Base-by-base conservation (phyloP, 805 yeast species). In the Saturnispora sekii region DNA sequence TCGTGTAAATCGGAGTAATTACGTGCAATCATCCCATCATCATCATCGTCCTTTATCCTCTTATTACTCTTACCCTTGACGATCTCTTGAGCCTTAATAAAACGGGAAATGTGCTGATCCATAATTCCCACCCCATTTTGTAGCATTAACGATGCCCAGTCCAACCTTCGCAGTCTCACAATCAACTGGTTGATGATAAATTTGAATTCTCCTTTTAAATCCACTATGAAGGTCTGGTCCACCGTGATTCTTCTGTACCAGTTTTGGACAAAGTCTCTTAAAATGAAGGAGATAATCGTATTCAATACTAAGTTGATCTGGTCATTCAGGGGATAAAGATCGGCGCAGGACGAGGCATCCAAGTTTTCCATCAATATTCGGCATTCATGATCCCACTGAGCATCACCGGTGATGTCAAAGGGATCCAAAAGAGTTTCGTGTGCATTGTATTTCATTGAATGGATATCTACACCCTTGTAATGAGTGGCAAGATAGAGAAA, bases 31-130 rank as follows among this genome's bases (percentile, higher is more conserved):
- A 65, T 65, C 8, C 62, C 49, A 32, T 72, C 70, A 39, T 62
- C 60, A 35, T 73, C 75, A 17, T 58, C 43, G 14, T 50, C 46
- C 34, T 42, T 41, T 12, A 49, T 35, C 12, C 50, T 44, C 0
- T 57, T 21, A 5, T 3, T 43, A 45, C 57, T 53, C 44, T 51
- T 57, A 41, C 62, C 58, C 31, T 56, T 45, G 2, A 66, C 67
- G 1, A 55, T 37, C 11, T 66, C 72, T 30, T 66, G 68, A 0
- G 77, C 76, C 31, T 53, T 51, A 2, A 72, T 63, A 54, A 71
- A 84, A 7, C 66, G 64, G 7, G 66, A 63, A 47, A 81, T 72
- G 58, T 88, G 95, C 10, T 70, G 73, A 1, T 84, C 79, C 1
- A 86, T 6, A 1, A 81, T 53, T 0, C 96, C 96, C 6, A 84